phyloP scores from a whole-genome alignment of 139 green algal genomes.

The Tetradesmus lagerheimii region DNA sequence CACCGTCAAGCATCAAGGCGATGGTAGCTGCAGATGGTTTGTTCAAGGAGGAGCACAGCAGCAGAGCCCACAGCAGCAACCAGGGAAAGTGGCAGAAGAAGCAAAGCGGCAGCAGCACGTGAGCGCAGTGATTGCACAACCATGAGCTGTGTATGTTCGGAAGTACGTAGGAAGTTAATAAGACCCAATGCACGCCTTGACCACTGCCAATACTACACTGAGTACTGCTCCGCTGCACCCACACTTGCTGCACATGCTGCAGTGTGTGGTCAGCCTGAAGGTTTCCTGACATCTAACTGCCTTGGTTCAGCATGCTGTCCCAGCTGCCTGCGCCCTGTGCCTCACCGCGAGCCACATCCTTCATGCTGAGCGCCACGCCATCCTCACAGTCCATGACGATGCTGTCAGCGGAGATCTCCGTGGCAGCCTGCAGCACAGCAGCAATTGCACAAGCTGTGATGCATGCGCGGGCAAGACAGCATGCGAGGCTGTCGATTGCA shows the following conservation, averaged over 20 bases:
- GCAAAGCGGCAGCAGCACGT: background rate
- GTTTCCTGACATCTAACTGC: too few relatives aligned
- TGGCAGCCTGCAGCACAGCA: slow-evolving; percentile 28
- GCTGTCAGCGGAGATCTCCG: slow-evolving; percentile 41
- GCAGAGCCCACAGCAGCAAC: background rate
- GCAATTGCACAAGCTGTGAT: background rate
- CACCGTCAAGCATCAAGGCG: background rate
- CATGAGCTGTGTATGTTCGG: too few relatives aligned
- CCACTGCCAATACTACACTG: too few relatives aligned
- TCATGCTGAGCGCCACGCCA: slow-evolving; percentile 51
- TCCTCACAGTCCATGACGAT: slow-evolving; percentile 59
- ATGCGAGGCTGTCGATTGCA: background rate
- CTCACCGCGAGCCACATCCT: slow-evolving; percentile 39
- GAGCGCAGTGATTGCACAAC: background rate
- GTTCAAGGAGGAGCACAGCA: background rate
- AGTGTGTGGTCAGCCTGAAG: too few relatives aligned
- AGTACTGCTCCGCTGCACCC: too few relatives aligned
- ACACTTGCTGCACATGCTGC: too few relatives aligned
- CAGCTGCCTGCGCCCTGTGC: background rate
- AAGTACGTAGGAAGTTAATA: too few relatives aligned
- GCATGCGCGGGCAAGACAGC: background rate
- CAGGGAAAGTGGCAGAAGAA: background rate
- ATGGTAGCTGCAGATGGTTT: background rate
- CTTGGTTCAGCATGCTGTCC: background rate
- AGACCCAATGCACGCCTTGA: too few relatives aligned